These are phyloP conservation scores for Fusarium transvaalense DNA, from an alignment of 2,329 filamentous ascomycete species.

Conservation along the genomic window DNA sequence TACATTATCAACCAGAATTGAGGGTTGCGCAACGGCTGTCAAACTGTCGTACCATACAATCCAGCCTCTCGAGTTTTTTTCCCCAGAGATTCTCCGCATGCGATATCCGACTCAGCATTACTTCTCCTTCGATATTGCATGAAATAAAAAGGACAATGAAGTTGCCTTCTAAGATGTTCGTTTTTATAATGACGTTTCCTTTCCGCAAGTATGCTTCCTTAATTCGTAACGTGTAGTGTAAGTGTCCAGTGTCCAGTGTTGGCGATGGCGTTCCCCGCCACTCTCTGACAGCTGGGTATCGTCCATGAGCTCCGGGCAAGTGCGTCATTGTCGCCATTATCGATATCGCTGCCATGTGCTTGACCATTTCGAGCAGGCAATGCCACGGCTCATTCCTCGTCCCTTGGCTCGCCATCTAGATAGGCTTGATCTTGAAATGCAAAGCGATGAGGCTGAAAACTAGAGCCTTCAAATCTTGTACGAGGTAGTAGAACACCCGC, in stretches of 20 bases:
- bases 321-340: constrained; percentile 9
- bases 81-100: constrained; percentile 5
- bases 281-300: constrained; percentile 40
- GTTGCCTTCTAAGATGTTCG: neutral
- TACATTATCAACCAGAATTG: constrained; percentile 18
- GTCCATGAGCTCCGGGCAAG: constrained; percentile 7
- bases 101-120: neutral
- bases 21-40: constrained; percentile 14
- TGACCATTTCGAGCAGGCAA: constrained; percentile 4
- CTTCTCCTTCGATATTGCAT: neutral
- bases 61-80: constrained; percentile 6
- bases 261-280: constrained; percentile 18
- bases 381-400: constrained; percentile 16
- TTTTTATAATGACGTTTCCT: neutral
- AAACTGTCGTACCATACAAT: constrained; percentile 33
- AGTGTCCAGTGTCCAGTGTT: constrained; percentile 4
- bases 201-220: constrained; percentile 5
- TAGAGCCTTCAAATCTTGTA: constrained; percentile 95
- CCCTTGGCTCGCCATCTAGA: constrained; percentile 57
- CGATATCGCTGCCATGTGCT: constrained; percentile 1
- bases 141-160: neutral
- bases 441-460: constrained; percentile 96
- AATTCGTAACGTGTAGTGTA: constrained; percentile 15
- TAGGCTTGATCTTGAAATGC: constrained; percentile 95
- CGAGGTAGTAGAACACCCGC: constrained; percentile 97